Percentiles rank a stretch among this genome's conserved stretches.
Conservation (phyloP, 1,139 yeast species). For the Candida frijolesensis region DNA sequence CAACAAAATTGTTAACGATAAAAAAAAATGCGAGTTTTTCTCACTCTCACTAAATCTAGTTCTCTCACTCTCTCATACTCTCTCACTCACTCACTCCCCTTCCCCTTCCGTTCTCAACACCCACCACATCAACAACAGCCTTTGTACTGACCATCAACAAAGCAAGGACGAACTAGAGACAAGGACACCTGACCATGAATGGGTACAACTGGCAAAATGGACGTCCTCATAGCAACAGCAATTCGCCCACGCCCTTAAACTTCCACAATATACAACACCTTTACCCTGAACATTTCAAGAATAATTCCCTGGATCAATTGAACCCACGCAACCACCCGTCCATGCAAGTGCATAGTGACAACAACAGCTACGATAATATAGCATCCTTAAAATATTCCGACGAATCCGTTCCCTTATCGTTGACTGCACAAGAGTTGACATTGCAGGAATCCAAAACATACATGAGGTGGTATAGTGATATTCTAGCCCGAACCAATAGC, state of each 20-base stretch:
- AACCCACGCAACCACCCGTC: constrained; percentile 5
- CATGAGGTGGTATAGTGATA: constrained; percentile 76
- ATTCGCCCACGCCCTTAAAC: constrained; percentile 9
- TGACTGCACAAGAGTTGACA: constrained; percentile 62
- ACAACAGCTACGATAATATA: constrained; percentile 13
- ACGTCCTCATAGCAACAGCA: constrained; percentile 4
- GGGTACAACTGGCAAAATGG: constrained; percentile 5
- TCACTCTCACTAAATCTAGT: neutral
- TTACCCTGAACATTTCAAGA: constrained; percentile 16
- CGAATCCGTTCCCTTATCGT: constrained; percentile 53
- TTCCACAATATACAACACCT: constrained; percentile 13
- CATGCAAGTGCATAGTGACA: constrained; percentile 11
- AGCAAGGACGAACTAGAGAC: neutral
- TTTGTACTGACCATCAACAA: too few species aligned
- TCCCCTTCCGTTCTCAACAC: neutral
- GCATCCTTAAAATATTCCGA: constrained; percentile 7
- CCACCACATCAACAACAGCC: neutral
- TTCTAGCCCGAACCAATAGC: constrained; percentile 57
- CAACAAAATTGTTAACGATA: constrained; percentile 3
- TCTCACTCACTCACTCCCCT: neutral
- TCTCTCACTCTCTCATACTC: neutral
- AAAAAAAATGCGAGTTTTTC: neutral
- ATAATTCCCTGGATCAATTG: constrained; percentile 19
- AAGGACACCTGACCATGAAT: constrained; percentile 3
- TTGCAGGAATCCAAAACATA: constrained; percentile 70